A percentile compares a stretch with the other conserved stretches of the same genome.
Conservation (phyloP, 305 asterid species). For the Fraxinus sp. region DNA sequence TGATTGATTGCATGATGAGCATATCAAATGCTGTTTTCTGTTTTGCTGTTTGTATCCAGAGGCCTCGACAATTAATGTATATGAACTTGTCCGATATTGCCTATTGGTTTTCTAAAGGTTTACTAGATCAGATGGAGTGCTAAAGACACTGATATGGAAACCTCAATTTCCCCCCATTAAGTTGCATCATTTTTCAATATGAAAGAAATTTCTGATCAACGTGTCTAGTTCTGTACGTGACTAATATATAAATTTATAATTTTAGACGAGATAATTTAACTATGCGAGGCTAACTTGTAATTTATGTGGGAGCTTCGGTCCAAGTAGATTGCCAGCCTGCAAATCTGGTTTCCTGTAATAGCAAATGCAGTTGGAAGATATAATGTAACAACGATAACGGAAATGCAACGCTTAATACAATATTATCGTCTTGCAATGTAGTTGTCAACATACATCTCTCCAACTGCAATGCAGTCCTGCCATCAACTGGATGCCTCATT, state of each 20-base stretch:
- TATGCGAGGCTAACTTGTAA: neutral
- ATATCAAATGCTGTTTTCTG: conserved; percentile 23
- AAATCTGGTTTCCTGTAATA: neutral
- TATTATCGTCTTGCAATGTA: neutral
- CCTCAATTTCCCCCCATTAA: conserved; percentile 20
- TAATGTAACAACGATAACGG: neutral
- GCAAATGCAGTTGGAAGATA: neutral
- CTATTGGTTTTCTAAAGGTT: conserved; percentile 27
- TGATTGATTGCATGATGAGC: conserved; percentile 20
- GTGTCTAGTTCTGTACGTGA: too few species aligned
- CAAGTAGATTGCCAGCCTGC: conserved; percentile 25
- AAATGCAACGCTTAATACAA: neutral
- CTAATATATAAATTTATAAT: too few species aligned
- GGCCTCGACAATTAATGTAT: neutral
- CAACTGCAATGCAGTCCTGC: neutral
- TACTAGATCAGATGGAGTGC: neutral
- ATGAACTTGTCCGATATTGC: conserved; percentile 8
- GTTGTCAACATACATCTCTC: neutral
- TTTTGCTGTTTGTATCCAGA: conserved; percentile 21
- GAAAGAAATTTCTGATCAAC: too few species aligned
- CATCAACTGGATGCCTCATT: neutral
- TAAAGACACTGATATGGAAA: too few species aligned
- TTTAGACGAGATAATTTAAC: neutral
- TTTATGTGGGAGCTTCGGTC: conserved; percentile 21
- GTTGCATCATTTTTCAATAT: neutral